Evolutionary conservation across 2,329 filamentous ascomycete species (phyloP).

Genomic region (Thyridium curvatum): DNA sequence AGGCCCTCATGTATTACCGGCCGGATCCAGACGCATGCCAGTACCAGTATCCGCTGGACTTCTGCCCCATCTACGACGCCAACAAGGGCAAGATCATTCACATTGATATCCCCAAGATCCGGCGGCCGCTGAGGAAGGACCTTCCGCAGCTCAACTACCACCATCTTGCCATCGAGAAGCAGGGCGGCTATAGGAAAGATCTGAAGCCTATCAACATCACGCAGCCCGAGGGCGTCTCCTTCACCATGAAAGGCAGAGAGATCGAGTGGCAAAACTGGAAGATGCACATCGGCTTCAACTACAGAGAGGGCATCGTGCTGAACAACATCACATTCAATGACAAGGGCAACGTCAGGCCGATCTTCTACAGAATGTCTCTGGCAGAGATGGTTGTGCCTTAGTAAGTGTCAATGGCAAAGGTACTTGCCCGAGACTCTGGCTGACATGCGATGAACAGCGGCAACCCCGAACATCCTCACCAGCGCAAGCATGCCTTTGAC

Average conservation of each 20-base stretch:
- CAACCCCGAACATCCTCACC: conserved; percentile 73
- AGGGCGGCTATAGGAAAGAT: conserved; percentile 70
- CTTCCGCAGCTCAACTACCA: conserved; percentile 71
- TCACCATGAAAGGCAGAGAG: conserved; percentile 66
- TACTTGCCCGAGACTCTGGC: background rate
- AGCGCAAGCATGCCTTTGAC: conserved; percentile 77
- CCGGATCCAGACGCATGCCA: conserved; percentile 80
- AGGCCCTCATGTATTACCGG: conserved; percentile 93
- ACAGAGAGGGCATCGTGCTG: conserved; percentile 83
- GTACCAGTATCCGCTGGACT: conserved; percentile 87
- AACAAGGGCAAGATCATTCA: conserved; percentile 72
- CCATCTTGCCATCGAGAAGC: conserved; percentile 60
- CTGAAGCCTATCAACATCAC: conserved; percentile 73
- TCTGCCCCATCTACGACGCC: conserved; percentile 85
- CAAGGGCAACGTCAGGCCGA: conserved; percentile 65
- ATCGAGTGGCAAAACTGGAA: conserved; percentile 92
- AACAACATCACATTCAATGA: conserved; percentile 90
- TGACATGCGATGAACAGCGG: conserved; percentile 33
- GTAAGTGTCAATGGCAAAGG: conserved; percentile 21
- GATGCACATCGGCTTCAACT: conserved; percentile 91
- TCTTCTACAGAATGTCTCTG: conserved; percentile 85
- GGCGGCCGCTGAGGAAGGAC: conserved; percentile 67
- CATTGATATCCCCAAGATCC: conserved; percentile 75
- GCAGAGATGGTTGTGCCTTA: conserved; percentile 94
- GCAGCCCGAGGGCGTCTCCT: conserved; percentile 79